Evolutionary conservation across 768 basidiomycete genomes (phyloP), one percentile per base, ranked within the genome.

Genomic region (Clathrus columnatus): DNA sequence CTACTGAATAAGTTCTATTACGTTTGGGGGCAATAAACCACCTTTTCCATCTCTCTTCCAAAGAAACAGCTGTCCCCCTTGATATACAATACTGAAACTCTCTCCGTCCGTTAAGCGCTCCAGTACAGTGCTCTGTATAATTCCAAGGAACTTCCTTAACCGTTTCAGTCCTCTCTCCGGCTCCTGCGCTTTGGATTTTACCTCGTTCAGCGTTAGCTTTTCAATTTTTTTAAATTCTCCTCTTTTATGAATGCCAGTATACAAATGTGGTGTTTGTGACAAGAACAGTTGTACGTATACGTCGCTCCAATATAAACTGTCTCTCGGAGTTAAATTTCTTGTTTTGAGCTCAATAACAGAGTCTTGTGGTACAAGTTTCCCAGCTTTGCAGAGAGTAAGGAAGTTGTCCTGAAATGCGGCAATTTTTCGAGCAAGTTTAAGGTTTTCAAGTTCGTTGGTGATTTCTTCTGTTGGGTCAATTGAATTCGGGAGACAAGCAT

Each of bases 241-340:
- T 2, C 71, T 65, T 14, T 70, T 62, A 63, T 88, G 85, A 43
- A 64, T 56, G 73, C 64, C 63, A 68, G 67, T 58, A 74, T 61
- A 46, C 77, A 59, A 57, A 66, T 73, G 60, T 68, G 75, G 68
- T 0, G 83, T 87, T 63, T 83, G 82, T 5, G 87, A 85, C 52
- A 89, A 75, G 64, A 77, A 83, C 14, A 87, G 67, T 63, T 87
- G 85, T 0, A 81, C 78, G 64, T 81, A 86, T 1, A 71, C 68
- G 10, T 85, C 82, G 26, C 62, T 69, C 84, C 84, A 87, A 61
- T 83, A 29, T 70, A 73, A 18, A 60, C 57, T 64, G 60, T 7
- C n/a, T n/a, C n/a, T 55, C 57, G 32, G 63, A 61, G 46, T 63
- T 69, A 52, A 64, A 26, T 65, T 62, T 30, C 73, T 71, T 1